These are phyloP conservation scores for Plasmodium sp. DNA, from an alignment of 169 alveolate species.

Conservation along the genomic window DNA sequence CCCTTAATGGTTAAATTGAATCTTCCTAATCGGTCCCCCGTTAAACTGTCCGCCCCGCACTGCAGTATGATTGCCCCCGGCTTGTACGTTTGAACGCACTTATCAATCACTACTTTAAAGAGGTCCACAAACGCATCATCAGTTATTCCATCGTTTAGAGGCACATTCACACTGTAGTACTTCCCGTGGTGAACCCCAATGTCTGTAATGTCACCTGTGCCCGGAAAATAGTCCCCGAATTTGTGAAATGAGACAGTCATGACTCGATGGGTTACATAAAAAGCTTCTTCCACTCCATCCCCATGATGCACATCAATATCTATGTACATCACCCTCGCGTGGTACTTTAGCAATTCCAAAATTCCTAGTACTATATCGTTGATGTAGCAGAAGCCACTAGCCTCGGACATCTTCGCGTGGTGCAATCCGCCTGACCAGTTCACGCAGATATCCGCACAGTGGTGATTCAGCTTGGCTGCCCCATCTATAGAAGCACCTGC, in stretches of 20 bases:
- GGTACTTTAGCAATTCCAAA: constrained; percentile 96
- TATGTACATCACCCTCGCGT: constrained; percentile 98
- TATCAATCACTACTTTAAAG: constrained; percentile 94
- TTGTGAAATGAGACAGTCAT: constrained; percentile 99
- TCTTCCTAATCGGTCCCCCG: constrained; percentile 98
- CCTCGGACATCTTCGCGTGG: constrained; percentile 98
- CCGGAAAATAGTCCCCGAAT: constrained; percentile 99
- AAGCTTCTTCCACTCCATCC: constrained; percentile 99
- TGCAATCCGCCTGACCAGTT: constrained; percentile 99
- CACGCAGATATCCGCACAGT: constrained; percentile 95
- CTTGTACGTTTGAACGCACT: constrained; percentile 95
- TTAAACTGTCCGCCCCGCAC: constrained; percentile 99
- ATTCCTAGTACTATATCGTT: constrained; percentile 98
- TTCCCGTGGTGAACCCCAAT: constrained; percentile 96
- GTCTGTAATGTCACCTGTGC: constrained; percentile 98
- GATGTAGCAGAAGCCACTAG: constrained; percentile 99
- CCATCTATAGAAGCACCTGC: constrained; percentile 98
- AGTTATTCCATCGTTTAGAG: constrained; percentile 98
- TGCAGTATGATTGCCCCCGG: constrained; percentile 99
- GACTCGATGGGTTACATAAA: constrained; percentile 97
- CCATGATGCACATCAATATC: constrained; percentile 99
- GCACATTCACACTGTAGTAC: constrained; percentile 98
- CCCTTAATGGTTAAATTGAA: constrained; percentile 97
- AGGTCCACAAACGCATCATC: constrained; percentile 94
- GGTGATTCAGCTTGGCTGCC: constrained; percentile 94